phyloP scores from a whole-genome alignment of 2,329 filamentous ascomycete genomes.

The Alternaria tenuissima region DNA sequence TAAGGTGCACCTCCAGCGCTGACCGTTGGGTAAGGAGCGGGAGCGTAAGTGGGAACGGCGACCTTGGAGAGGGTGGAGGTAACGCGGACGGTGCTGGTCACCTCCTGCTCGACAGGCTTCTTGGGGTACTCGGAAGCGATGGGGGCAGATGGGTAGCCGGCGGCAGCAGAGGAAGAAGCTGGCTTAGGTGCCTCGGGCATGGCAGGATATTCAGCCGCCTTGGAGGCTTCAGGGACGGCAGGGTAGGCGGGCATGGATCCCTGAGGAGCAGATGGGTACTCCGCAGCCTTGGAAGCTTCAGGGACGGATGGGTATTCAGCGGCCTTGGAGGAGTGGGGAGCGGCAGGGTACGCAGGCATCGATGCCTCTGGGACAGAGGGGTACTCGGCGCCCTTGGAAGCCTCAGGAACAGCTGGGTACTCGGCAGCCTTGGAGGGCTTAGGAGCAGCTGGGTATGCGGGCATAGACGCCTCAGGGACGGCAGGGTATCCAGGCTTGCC shows the following conservation, averaged over 20 bases:
- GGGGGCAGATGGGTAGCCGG: slow-evolving; percentile 1
- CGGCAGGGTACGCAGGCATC: slow-evolving; percentile 5
- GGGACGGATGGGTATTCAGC: slow-evolving; percentile 9
- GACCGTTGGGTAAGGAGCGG: slow-evolving; percentile 14
- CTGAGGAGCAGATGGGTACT: slow-evolving; percentile 1
- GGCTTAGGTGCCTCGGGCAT: slow-evolving; percentile 9
- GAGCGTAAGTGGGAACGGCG: slow-evolving; percentile 21
- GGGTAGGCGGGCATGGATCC: slow-evolving; percentile 8
- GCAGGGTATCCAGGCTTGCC: slow-evolving; percentile 7
- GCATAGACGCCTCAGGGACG: slow-evolving; percentile 14
- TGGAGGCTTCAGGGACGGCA: slow-evolving; percentile 1
- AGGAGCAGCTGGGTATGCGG: slow-evolving; percentile 2
- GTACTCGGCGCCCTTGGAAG: slow-evolving; percentile 7
- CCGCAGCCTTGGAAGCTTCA: slow-evolving; percentile 2
- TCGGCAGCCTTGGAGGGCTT: slow-evolving; percentile 8
- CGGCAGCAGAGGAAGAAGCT: neutral
- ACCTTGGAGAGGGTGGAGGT: slow-evolving; percentile 36
- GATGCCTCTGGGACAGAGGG: slow-evolving; percentile 5
- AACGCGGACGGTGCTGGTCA: slow-evolving; percentile 19
- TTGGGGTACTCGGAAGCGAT: slow-evolving; percentile 23
- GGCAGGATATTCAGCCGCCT: slow-evolving; percentile 12
- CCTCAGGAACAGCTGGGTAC: slow-evolving; percentile 2
- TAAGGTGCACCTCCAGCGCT: slow-evolving; percentile 13
- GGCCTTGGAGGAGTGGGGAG: slow-evolving; percentile 2
- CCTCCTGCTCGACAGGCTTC: slow-evolving; percentile 20